These are phyloP conservation scores for Rhodotorula mucilaginosa DNA, from an alignment of 1,284 basidiomycete species.

Conservation along the genomic window DNA sequence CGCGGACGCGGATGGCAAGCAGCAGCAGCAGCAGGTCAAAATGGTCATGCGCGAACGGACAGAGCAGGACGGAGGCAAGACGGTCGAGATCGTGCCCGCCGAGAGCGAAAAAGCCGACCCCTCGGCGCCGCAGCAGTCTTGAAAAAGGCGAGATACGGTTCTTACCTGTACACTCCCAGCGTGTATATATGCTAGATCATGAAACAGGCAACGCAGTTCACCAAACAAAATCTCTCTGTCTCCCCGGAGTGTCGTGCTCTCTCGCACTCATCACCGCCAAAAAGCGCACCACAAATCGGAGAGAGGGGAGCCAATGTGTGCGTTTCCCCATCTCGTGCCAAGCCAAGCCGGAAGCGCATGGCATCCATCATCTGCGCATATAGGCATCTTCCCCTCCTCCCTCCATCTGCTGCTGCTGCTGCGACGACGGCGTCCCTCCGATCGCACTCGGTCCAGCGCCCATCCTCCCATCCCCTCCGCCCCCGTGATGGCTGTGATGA, in stretches of 20 bases:
- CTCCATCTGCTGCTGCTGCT: background rate
- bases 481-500: too few species aligned
- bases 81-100: slow-evolving; percentile 5
- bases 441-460: background rate
- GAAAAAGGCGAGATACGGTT: too few species aligned
- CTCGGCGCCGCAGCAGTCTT: background rate
- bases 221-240: too few species aligned
- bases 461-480: too few species aligned
- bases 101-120: background rate
- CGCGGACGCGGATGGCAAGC: slow-evolving; percentile 7
- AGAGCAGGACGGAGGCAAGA: slow-evolving; percentile 10
- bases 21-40: slow-evolving; percentile 8
- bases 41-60: slow-evolving; percentile 13
- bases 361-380: background rate
- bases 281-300: too few species aligned
- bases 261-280: too few species aligned
- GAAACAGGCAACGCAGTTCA: too few species aligned
- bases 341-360: background rate
- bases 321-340: too few species aligned
- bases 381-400: background rate
- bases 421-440: background rate
- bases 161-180: too few species aligned
- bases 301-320: too few species aligned
- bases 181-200: too few species aligned
- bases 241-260: too few species aligned